Conservation (phyloP, 345 rosid genomes). For the Camelina hispida region DNA sequence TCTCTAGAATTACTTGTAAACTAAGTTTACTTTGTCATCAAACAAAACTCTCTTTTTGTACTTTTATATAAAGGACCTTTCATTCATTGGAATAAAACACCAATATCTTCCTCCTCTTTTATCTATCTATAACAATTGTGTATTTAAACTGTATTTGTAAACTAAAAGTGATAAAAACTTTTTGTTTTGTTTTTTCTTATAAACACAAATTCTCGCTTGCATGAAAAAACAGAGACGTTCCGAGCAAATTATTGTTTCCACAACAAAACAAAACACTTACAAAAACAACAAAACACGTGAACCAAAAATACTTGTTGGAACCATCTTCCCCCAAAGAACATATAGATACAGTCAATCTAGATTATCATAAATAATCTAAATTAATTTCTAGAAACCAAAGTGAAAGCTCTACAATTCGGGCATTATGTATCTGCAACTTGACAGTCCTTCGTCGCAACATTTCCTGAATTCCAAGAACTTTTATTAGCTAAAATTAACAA, state of each 20-base stretch:
- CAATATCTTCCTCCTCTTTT: no score
- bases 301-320: constrained; percentile 21
- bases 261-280: constrained; percentile 17
- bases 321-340: constrained; percentile 28
- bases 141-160: no score
- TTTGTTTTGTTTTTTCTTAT: background rate
- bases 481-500: background rate
- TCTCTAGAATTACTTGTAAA: no score
- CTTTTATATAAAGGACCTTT: no score
- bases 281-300: constrained; percentile 31
- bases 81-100: no score
- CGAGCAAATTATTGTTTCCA: background rate
- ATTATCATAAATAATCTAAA: constrained; percentile 33
- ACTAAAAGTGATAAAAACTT: background rate
- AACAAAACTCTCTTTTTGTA: no score
- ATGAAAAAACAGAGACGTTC: background rate
- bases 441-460: constrained; percentile 27
- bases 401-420: constrained; percentile 13
- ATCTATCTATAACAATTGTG: no score
- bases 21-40: no score
- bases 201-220: constrained; percentile 17
- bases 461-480: constrained; percentile 16
- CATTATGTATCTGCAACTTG: constrained; percentile 28
- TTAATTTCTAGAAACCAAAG: constrained; percentile 26
- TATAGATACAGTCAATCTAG: constrained; percentile 32